Conservation (phyloP, 352 stramenopile genomes). For the Phytophthora megakarya region DNA sequence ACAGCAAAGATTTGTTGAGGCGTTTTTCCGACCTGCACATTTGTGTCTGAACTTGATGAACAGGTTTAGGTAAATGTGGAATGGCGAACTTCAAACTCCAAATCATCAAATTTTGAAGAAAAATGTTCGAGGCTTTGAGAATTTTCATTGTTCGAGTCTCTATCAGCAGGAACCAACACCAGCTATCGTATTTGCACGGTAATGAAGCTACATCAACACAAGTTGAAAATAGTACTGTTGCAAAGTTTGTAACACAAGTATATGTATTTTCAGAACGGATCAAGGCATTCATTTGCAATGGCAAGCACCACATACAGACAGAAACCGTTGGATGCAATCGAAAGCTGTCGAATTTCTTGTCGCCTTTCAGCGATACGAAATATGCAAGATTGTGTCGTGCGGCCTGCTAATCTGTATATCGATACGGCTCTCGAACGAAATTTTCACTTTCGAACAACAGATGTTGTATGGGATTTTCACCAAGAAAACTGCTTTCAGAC, state of each 20-base stretch:
- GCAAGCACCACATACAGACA: neutral
- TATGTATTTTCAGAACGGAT: neutral
- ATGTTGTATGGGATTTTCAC: conserved; percentile 23
- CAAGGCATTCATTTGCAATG: too few relatives aligned
- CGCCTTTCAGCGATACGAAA: conserved; percentile 8
- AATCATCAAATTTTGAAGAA: conserved; percentile 19
- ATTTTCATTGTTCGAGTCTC: neutral
- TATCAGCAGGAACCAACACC: neutral
- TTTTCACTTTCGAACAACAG: conserved; percentile 25
- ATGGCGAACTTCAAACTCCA: conserved; percentile 4
- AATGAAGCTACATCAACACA: too few relatives aligned
- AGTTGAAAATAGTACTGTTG: too few relatives aligned
- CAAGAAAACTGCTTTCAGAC: neutral
- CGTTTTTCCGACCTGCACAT: conserved; percentile 12
- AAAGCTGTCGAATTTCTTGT: neutral
- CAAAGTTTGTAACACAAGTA: neutral
- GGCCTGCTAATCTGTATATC: conserved; percentile 33
- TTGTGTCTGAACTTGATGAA: neutral
- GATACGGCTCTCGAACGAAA: conserved; percentile 30
- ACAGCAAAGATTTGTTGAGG: conserved; percentile 5
- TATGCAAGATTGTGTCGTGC: conserved; percentile 35
- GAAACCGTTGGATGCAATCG: neutral
- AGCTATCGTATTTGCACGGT: too few relatives aligned
- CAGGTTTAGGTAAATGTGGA: conserved; percentile 24
- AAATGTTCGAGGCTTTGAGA: conserved; percentile 10